Conservation (phyloP, 495 filamentous ascomycete genomes). For the Neurospora sp. region DNA sequence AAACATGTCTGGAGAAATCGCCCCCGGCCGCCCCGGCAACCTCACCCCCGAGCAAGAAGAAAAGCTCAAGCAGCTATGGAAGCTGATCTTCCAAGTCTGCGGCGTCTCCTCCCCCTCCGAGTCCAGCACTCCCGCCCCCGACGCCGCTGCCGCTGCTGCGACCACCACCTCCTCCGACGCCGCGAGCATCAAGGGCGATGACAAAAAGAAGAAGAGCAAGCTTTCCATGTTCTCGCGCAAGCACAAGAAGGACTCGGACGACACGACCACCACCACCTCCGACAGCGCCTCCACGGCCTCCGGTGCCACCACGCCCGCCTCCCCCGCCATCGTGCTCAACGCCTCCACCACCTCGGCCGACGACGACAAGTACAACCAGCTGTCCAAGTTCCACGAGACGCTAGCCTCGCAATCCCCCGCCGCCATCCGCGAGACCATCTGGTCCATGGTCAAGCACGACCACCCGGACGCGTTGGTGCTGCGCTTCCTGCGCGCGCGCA, state of each 20-base stretch:
- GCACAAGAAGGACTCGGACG: slow-evolving; percentile 46
- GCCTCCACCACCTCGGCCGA: slow-evolving; percentile 36
- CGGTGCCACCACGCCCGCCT: neutral
- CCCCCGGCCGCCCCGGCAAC: slow-evolving; percentile 74
- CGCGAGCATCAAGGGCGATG: slow-evolving; percentile 12
- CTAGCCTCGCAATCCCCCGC: slow-evolving; percentile 67
- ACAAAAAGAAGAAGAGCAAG: slow-evolving; percentile 63
- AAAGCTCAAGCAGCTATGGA: slow-evolving; percentile 84
- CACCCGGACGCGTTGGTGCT: slow-evolving; percentile 82
- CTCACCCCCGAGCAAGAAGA: slow-evolving; percentile 81
- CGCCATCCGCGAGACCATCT: slow-evolving; percentile 71
- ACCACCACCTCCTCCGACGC: neutral
- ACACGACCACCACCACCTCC: slow-evolving; percentile 11
- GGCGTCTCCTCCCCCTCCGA: slow-evolving; percentile 41
- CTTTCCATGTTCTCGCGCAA: slow-evolving; percentile 54
- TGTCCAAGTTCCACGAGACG: slow-evolving; percentile 73
- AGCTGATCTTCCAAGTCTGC: slow-evolving; percentile 65
- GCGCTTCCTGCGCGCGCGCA: slow-evolving; percentile 83
- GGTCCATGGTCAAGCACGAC: slow-evolving; percentile 94
- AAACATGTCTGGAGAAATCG: slow-evolving; percentile 32
- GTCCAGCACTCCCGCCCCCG: slow-evolving; percentile 14
- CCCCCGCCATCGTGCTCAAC: slow-evolving; percentile 13
- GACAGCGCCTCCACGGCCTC: slow-evolving; percentile 12
- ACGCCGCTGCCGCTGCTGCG: slow-evolving; percentile 12
- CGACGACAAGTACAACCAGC: slow-evolving; percentile 90